phyloP scores from a whole-genome alignment of 371 early-diverging fungal species.

The Lichtheimia hyalospora region DNA sequence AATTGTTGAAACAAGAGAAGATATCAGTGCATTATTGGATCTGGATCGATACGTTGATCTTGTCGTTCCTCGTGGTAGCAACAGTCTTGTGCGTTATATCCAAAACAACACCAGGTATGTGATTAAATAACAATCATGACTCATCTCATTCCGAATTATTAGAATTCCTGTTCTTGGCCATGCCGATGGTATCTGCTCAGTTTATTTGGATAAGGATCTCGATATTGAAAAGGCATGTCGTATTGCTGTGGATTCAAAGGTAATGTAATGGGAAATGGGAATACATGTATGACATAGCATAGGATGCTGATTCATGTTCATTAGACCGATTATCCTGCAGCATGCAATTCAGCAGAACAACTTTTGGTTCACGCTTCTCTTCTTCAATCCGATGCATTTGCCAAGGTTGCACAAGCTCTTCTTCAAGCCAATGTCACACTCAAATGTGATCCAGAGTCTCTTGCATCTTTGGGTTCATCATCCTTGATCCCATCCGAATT shows the following conservation, averaged over 20 bases:
- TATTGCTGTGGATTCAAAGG: slow-evolving; percentile 89
- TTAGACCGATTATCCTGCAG: slow-evolving; percentile 91
- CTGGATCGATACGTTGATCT: slow-evolving; percentile 92
- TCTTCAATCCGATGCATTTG: slow-evolving; percentile 46
- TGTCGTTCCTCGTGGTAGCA: slow-evolving; percentile 94
- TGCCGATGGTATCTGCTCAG: slow-evolving; percentile 95
- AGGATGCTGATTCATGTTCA: background rate
- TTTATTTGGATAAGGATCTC: slow-evolving; percentile 84
- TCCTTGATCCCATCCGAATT: slow-evolving; percentile 5
- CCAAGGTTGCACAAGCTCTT: slow-evolving; percentile 55
- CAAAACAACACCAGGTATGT: slow-evolving; percentile 83
- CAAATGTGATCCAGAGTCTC: slow-evolving; percentile 52
- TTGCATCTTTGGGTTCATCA: slow-evolving; percentile 20
- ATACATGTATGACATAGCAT: too few species aligned
- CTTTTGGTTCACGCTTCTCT: slow-evolving; percentile 77
- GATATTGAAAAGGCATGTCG: slow-evolving; percentile 72
- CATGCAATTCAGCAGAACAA: slow-evolving; percentile 94
- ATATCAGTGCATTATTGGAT: slow-evolving; percentile 80
- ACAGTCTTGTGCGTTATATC: slow-evolving; percentile 85
- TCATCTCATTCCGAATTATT: slow-evolving; percentile 8
- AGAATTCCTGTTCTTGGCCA: slow-evolving; percentile 98
- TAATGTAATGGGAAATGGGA: slow-evolving; percentile 16
- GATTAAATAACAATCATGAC: background rate
- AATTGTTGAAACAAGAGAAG: slow-evolving; percentile 87
- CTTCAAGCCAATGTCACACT: slow-evolving; percentile 60